Evolutionary conservation across 352 stramenopile genomes (phyloP).

Genomic region (Phytophthora agathidicida): DNA sequence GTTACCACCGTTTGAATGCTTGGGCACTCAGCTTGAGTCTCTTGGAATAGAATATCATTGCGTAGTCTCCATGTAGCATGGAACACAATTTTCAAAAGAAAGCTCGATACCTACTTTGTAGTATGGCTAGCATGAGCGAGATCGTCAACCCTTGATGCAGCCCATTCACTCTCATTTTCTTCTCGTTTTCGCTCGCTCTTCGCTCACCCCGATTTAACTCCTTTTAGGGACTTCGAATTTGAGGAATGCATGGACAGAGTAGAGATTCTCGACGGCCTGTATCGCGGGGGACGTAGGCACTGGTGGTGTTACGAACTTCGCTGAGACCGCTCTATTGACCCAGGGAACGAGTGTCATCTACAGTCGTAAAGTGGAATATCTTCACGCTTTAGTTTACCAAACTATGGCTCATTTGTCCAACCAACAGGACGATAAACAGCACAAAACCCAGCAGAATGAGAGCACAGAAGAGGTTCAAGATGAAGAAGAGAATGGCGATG

Average conservation of each 20-base stretch:
- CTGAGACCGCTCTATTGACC: slow-evolving; percentile 92
- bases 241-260: slow-evolving; percentile 92
- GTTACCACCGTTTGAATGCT: too few relatives aligned
- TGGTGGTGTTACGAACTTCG: slow-evolving; percentile 89
- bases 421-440: slow-evolving; percentile 50
- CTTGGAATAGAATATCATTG: too few relatives aligned
- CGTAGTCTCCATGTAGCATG: too few relatives aligned
- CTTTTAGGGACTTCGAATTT: slow-evolving; percentile 83
- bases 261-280: slow-evolving; percentile 55
- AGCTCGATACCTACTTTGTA: too few relatives aligned
- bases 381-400: slow-evolving; percentile 93
- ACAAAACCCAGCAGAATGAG: slow-evolving; percentile 12
- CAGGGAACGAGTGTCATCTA: slow-evolving; percentile 95
- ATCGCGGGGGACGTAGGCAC: slow-evolving; percentile 16
- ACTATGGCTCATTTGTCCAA: slow-evolving; percentile 84
- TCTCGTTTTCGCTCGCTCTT: neutral
- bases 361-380: slow-evolving; percentile 95
- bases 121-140: slow-evolving; percentile 66
- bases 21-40: too few relatives aligned
- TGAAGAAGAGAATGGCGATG: slow-evolving; percentile 33
- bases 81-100: too few relatives aligned
- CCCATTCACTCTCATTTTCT: slow-evolving; percentile 47
- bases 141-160: slow-evolving; percentile 86
- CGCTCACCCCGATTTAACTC: neutral
- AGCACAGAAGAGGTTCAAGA: slow-evolving; percentile 23